A percentile compares a stretch with the other conserved stretches of the same genome.
Evolutionary conservation across 208 protist genomes (phyloP).

Genomic region (Trypanosoma theileri): DNA sequence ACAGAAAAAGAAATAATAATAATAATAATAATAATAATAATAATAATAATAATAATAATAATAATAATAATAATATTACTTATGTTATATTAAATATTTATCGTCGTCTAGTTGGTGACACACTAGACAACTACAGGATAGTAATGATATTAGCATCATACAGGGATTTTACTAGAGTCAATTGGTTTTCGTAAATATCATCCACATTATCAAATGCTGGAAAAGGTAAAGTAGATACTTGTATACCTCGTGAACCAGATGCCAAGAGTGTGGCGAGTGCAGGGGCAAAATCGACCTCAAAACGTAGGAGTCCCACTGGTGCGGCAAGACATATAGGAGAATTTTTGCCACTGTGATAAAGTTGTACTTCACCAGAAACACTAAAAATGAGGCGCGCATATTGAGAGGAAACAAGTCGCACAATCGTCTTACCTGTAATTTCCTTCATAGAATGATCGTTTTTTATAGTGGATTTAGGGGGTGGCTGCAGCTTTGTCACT

Average conservation of each 20-base stretch:
- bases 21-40: too few species aligned
- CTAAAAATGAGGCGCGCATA: slow-evolving; percentile 50
- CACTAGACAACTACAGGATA: too few species aligned
- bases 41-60: too few species aligned
- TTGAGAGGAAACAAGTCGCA: slow-evolving; percentile 42
- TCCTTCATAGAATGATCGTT: background rate
- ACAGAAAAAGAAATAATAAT: too few species aligned
- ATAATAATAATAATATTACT: too few species aligned
- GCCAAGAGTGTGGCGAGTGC: slow-evolving; percentile 60
- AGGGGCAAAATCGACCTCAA: slow-evolving; percentile 64
- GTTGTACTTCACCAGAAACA: slow-evolving; percentile 46
- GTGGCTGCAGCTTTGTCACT: slow-evolving; percentile 55
- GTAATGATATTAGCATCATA: too few species aligned
- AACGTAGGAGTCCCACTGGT: slow-evolving; percentile 47
- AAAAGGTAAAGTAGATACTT: slow-evolving; percentile 46
- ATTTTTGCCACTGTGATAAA: slow-evolving; percentile 61
- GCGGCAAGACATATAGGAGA: slow-evolving; percentile 49
- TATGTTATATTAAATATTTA: too few species aligned
- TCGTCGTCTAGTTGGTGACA: too few species aligned
- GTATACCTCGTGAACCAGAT: slow-evolving; percentile 30
- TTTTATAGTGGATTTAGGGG: background rate
- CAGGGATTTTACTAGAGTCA: slow-evolving; percentile 43
- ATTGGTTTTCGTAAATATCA: slow-evolving; percentile 54
- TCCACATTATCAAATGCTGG: slow-evolving; percentile 50
- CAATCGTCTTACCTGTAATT: slow-evolving; percentile 14